Base-by-base conservation (phyloP, 1,139 yeast genomes). In the Hansenula lynferdii region DNA sequence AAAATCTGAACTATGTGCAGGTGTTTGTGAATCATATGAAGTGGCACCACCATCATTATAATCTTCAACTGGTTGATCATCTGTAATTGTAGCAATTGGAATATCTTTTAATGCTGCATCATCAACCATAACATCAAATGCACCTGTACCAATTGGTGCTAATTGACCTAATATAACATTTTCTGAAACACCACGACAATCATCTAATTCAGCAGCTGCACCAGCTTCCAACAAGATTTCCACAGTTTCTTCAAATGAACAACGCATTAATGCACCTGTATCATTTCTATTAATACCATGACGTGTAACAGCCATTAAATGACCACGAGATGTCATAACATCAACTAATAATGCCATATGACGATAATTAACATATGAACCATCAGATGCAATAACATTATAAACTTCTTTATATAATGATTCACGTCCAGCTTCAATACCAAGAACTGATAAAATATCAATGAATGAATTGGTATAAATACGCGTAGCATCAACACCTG, bases 221-320 rank as follows among this genome's bases (percentile, higher is more conserved):
- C 96, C 98, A 28, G 99, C 99, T 58, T 94, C 98, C 54, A 94
- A 79, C 59, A 94, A 70, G 57, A 94, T 92, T 68, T 94, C 98
- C 30, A 92, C 98, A 3, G 99, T 94, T 65, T 94, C 98, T 69
- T 94, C 99, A 70, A 94, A 94, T 37, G 98, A 92, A 71, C 97
- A 92, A 67, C 98, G 80, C 98, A 94, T 94, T 59, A 94, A 75
- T 1, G 98, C 98, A 68, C 98, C 98, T 25, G 98, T 94, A 51
- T 92, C 97, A 27, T 96, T 86, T 68, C 98, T 83, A 64, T 94
- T 94, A 65, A 94, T 92, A 77, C 99, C 99, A 62, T 92, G 98
- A 76, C 99, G 95, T 38, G 98, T 92, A 55, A 94, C 92, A 27
- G 98, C 97, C 87, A 94, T 92, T 65, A 94, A 75, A 60, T 92